Evolutionary conservation across 805 yeast genomes (phyloP), one percentile per base, ranked within the genome.

Genomic region (Lipomyces spencermartinsiae): DNA sequence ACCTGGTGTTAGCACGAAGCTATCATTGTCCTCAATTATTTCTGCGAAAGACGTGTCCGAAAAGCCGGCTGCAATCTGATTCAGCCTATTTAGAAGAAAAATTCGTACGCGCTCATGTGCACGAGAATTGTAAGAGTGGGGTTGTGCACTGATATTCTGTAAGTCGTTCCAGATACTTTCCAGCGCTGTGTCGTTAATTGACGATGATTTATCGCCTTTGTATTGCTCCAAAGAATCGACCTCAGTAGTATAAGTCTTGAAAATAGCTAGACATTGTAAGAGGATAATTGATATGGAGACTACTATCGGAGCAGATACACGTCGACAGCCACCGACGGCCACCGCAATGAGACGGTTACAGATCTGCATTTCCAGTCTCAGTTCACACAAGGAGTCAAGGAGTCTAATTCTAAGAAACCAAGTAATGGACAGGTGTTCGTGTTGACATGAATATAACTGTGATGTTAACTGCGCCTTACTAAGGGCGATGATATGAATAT

Each of bases 111-210:
- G 81, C 76, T 89, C 95, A 78, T 92, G 92, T 19, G 88, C 90
- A 66, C 81, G 85, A 0, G 97, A 89, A 31, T 87, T 86, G 78
- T 89, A 93, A 0, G 97, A 91, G 78, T 93, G 98, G 59, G 87
- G 87, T 29, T 82, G 76, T 29, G 78, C 73, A 0, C 93, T 89
- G n/a, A 93, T 88, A 2, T 78, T 76, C 75, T 92, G 96, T 55
- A 93, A 81, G 73, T 89, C 91, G 1, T 77, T 68, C 97, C 97
- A 93, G 2, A 89, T 81, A 6, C 35, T 6, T 8, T 72, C 70
- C 12, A 72, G 58, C 14, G 46, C 37, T 4, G 37, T 22, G 34
- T 56, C 57, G 9, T 33, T 16, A n/a, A 59, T 29, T 10, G 25
- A 1, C 49, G 46, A 25, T 1, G 35, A 51, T 22, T 12, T 12